phyloP scores from a whole-genome alignment of 331 rosid genomes.

The Acacia concinna region DNA sequence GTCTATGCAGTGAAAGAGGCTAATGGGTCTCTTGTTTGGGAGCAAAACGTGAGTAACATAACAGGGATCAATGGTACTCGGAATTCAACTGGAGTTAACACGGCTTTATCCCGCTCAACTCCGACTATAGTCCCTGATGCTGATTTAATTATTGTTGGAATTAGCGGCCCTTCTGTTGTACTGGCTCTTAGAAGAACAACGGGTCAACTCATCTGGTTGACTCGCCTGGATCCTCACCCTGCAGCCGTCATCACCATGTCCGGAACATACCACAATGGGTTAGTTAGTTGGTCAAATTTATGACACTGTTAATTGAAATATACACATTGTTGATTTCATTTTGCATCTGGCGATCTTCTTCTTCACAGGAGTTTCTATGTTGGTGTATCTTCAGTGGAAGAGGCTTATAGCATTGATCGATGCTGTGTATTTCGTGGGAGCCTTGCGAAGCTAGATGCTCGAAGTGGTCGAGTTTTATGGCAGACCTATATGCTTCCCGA shows the following conservation, averaged over 20 bases:
- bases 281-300: background rate
- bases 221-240: conserved; percentile 38
- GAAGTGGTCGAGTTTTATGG: conserved; percentile 49
- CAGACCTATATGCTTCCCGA: conserved; percentile 53
- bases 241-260: conserved; percentile 54
- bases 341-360: background rate
- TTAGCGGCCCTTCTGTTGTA: conserved; percentile 61
- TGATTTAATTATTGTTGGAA: conserved; percentile 44
- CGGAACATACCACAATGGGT: conserved; percentile 65
- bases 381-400: conserved; percentile 61
- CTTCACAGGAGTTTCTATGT: conserved; percentile 37
- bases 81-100: conserved; percentile 33
- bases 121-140: conserved; percentile 44
- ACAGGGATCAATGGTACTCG: conserved; percentile 49
- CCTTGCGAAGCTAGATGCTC: conserved; percentile 39
- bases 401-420: conserved; percentile 5
- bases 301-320: background rate
- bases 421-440: conserved; percentile 68
- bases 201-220: conserved; percentile 53
- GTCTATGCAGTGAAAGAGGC: conserved; percentile 49
- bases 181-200: conserved; percentile 49
- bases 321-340: background rate
- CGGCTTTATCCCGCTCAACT: conserved; percentile 47
- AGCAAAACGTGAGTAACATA: conserved; percentile 43
- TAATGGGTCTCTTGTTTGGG: conserved; percentile 59